Conservation (phyloP, 148 eudicot species). For the Drosera capensis region DNA sequence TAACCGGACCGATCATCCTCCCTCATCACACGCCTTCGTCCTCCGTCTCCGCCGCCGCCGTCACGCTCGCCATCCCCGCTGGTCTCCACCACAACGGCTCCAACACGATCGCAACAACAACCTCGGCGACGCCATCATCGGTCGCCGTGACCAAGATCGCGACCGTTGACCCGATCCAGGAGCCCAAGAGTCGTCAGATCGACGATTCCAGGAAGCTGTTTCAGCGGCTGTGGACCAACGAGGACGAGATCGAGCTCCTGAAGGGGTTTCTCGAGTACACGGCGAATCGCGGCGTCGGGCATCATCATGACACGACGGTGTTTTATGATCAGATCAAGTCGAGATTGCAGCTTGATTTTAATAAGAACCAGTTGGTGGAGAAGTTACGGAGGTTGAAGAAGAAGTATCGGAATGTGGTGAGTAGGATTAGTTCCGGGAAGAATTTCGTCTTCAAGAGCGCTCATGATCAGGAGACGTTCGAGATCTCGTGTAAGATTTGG, state of each 20-base stretch:
- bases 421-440: slow-evolving; percentile 51
- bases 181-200: slow-evolving; percentile 6
- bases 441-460: slow-evolving; percentile 65
- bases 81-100: slow-evolving; percentile 1
- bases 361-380: slow-evolving; percentile 86
- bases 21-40: not conserved
- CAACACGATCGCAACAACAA: not conserved
- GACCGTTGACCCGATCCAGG: slow-evolving; percentile 3
- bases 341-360: slow-evolving; percentile 71
- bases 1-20: slow-evolving; percentile 1
- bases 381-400: slow-evolving; percentile 79
- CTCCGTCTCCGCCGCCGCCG: slow-evolving; percentile 8
- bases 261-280: slow-evolving; percentile 75
- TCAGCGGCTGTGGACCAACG: slow-evolving; percentile 85
- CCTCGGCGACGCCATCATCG: slow-evolving; percentile 1
- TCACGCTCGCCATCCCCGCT: slow-evolving; percentile 3
- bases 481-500: slow-evolving; percentile 82
- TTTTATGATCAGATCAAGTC: slow-evolving; percentile 84
- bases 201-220: slow-evolving; percentile 69
- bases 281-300: slow-evolving; percentile 38
- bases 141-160: not conserved
- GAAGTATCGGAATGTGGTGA: slow-evolving; percentile 62
- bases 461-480: slow-evolving; percentile 81
- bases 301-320: slow-evolving; percentile 66
- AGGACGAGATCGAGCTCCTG: slow-evolving; percentile 89